phyloP scores from a whole-genome alignment of 441 rosid genomes.

The Erysimum cheiri region DNA sequence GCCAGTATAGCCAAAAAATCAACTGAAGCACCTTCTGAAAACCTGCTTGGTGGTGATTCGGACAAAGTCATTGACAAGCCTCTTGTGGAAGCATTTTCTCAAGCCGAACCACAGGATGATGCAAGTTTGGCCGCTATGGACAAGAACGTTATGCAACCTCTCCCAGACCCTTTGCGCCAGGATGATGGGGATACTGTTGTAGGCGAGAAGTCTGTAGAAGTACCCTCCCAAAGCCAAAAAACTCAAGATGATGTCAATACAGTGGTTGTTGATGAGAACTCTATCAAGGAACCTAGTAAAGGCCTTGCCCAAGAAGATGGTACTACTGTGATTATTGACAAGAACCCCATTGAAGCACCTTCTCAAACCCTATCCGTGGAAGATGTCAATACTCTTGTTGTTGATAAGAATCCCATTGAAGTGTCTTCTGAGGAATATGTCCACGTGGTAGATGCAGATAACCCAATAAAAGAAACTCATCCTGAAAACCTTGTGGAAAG shows the following conservation, averaged over 20 bases:
- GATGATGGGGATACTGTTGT: constrained; percentile 27
- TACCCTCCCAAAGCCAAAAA: constrained; percentile 33
- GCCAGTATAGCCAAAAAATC: constrained; percentile 1
- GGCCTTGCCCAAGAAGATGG: constrained; percentile 43
- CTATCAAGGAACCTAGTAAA: constrained; percentile 40
- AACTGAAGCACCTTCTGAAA: constrained; percentile 29
- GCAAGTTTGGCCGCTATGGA: constrained; percentile 24
- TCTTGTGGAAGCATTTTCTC: constrained; percentile 35
- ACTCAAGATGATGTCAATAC: constrained; percentile 47
- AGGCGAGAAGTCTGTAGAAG: constrained; percentile 32
- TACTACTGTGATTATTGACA: constrained; percentile 40
- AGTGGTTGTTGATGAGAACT: constrained; percentile 45
- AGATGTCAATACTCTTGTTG: constrained; percentile 38
- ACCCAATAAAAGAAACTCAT: constrained; percentile 36
- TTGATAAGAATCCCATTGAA: constrained; percentile 47
- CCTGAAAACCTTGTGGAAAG: constrained; percentile 44
- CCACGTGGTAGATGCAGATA: constrained; percentile 38
- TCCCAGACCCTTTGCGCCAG: constrained; percentile 28
- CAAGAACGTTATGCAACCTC: constrained; percentile 20
- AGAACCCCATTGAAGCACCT: constrained; percentile 41
- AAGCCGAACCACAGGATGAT: constrained; percentile 26
- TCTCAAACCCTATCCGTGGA: constrained; percentile 36
- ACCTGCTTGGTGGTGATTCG: constrained; percentile 14
- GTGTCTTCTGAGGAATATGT: constrained; percentile 38
- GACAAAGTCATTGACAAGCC: constrained; percentile 40